These are phyloP conservation scores for Papiliotrema laurentii DNA, from an alignment of 1,284 basidiomycete genomes.

Conservation along the genomic window DNA sequence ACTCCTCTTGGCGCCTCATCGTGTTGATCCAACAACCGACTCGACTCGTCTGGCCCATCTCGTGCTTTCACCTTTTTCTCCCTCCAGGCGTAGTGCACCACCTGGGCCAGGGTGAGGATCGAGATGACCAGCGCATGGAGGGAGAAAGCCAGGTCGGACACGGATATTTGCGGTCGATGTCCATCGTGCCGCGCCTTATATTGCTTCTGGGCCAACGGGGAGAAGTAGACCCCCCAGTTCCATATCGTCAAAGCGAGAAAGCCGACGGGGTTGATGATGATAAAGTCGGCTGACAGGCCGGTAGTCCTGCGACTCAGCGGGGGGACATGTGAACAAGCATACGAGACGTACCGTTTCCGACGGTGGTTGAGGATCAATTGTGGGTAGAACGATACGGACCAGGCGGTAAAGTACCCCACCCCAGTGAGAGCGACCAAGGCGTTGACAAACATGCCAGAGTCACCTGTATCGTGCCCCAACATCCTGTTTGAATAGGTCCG, in stretches of 20 bases:
- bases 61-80: background rate
- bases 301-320: slow-evolving; percentile 23
- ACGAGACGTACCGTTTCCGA: slow-evolving; percentile 39
- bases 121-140: slow-evolving; percentile 42
- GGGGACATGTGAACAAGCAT: background rate
- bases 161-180: slow-evolving; percentile 45
- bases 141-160: slow-evolving; percentile 49
- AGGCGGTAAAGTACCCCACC: slow-evolving; percentile 44
- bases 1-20: background rate
- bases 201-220: slow-evolving; percentile 37
- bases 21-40: background rate
- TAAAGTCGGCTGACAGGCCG: slow-evolving; percentile 50
- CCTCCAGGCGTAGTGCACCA: slow-evolving; percentile 24
- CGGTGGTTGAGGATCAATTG: slow-evolving; percentile 48
- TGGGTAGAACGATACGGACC: slow-evolving; percentile 50
- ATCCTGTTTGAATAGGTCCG: no score
- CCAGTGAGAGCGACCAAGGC: slow-evolving; percentile 27
- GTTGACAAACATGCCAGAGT: slow-evolving; percentile 10
- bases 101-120: slow-evolving; percentile 27
- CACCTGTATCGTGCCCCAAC: no score
- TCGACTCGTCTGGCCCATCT: background rate
- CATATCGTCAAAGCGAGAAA: slow-evolving; percentile 47
- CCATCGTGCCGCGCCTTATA: slow-evolving; percentile 47
- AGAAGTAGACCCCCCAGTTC: slow-evolving; percentile 43
- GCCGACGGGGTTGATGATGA: slow-evolving; percentile 50